phyloP scores from a whole-genome alignment of 176 grass and related monocot species.

The Avena sativa region DNA sequence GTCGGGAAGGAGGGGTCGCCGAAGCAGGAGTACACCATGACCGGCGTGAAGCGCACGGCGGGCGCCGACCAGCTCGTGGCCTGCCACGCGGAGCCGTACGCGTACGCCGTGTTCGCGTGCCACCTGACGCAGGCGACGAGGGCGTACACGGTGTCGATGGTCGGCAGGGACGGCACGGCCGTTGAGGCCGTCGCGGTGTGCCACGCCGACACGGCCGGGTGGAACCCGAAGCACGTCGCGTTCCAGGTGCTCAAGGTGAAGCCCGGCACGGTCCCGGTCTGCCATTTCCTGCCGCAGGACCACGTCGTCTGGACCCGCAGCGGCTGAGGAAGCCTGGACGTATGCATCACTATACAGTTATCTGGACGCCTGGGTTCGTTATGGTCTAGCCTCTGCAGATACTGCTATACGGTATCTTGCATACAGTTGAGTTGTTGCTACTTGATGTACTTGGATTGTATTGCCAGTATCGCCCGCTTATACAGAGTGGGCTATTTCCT shows the following conservation, averaged over 20 bases:
- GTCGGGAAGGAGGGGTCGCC: conserved; percentile 46
- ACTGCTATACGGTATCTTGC: conserved; percentile 27
- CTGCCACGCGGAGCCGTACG: conserved; percentile 80
- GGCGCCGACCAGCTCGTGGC: conserved; percentile 47
- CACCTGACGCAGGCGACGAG: conserved; percentile 61
- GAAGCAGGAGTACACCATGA: conserved; percentile 66
- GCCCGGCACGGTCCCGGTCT: conserved; percentile 78
- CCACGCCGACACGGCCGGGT: conserved; percentile 76
- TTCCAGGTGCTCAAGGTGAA: conserved; percentile 82
- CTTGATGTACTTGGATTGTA: conserved; percentile 30
- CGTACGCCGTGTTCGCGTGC: conserved; percentile 88
- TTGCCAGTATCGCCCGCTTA: conserved; percentile 25
- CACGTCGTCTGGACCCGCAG: conserved; percentile 76
- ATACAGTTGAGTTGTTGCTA: background rate
- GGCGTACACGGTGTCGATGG: conserved; percentile 79
- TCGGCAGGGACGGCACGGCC: conserved; percentile 57
- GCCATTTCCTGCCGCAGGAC: conserved; percentile 87
- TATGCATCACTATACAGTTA: background rate
- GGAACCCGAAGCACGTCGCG: conserved; percentile 82
- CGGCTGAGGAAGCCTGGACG: conserved; percentile 29
- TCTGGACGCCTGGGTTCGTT: conserved; percentile 8
- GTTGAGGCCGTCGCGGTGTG: conserved; percentile 79
- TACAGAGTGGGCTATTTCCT: conserved; percentile 32
- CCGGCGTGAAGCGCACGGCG: conserved; percentile 42
- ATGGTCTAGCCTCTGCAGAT: conserved; percentile 24